A percentile compares a stretch with the other conserved stretches of the same genome.
Evolutionary conservation across 225 moss, liverwort and hornwort genomes (phyloP).

Genomic region (Takakia lepidozioides): DNA sequence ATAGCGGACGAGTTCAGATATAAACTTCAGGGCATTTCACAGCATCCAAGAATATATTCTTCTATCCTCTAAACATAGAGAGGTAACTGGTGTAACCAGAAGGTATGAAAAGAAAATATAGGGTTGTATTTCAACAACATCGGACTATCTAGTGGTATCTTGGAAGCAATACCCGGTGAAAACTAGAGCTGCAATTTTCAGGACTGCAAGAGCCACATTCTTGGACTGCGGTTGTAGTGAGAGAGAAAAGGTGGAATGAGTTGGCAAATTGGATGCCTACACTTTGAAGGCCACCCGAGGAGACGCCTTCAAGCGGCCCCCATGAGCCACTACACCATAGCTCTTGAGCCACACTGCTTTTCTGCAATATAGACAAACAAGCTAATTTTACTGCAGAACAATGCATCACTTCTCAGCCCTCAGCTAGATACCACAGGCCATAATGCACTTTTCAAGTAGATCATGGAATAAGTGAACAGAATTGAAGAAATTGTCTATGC

Average conservation of each 20-base stretch:
- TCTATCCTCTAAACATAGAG: no score
- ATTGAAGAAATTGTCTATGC: no score
- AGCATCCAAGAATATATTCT: no score
- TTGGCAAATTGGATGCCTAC: conserved; percentile 9
- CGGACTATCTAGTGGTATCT: background rate
- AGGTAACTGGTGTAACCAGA: no score
- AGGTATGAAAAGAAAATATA: no score
- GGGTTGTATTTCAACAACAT: no score
- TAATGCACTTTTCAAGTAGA: background rate
- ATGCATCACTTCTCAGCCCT: no score
- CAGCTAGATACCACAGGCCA: conserved; percentile 8
- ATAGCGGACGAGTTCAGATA: no score
- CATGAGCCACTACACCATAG: conserved; percentile 3
- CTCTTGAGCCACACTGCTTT: conserved; percentile 13
- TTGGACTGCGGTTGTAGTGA: conserved; percentile 14
- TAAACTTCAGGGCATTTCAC: no score
- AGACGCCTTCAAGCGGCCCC: conserved; percentile 9
- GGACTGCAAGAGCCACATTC: conserved; percentile 12
- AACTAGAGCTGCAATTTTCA: conserved; percentile 17
- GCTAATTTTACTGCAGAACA: conserved; percentile 2
- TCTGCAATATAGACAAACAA: conserved; percentile 20
- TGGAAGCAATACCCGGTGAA: conserved; percentile 13
- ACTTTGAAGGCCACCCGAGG: conserved; percentile 5
- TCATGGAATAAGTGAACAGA: no score
- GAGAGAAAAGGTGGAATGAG: conserved; percentile 13